Percentiles rank a stretch among this genome's conserved stretches.
Conservation (phyloP, 2,329 filamentous ascomycete genomes). For the Ilyonectria mors-panacis region DNA sequence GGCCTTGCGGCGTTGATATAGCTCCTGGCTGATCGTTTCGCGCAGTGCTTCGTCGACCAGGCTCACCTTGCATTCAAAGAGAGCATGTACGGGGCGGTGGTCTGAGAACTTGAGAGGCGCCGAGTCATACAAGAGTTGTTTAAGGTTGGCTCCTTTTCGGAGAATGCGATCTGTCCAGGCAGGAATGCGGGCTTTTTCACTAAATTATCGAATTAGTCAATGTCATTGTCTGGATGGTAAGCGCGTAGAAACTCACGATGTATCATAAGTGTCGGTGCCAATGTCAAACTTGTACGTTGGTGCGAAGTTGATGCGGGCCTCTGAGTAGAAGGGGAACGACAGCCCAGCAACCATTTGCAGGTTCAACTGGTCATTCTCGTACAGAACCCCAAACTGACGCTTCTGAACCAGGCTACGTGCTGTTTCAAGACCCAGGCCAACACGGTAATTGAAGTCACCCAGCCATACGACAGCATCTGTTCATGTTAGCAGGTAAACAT, state of each 20-base stretch:
- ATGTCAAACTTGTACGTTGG: conserved; percentile 98
- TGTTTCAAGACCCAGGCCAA: conserved; percentile 85
- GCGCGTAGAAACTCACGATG: conserved; percentile 72
- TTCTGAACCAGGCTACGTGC: conserved; percentile 82
- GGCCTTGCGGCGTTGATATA: conserved; percentile 79
- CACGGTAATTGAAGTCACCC: conserved; percentile 98
- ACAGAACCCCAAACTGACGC: conserved; percentile 82
- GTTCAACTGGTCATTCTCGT: conserved; percentile 96
- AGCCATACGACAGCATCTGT: conserved; percentile 88
- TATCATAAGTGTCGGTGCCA: conserved; percentile 90
- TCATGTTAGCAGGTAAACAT: conserved; percentile 39
- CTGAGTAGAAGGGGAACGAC: conserved; percentile 92
- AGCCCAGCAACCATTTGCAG: conserved; percentile 95
- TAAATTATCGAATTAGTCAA: conserved; percentile 51
- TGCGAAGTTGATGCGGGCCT: conserved; percentile 87
- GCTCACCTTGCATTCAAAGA: conserved; percentile 87
- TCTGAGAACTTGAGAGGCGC: conserved; percentile 92
- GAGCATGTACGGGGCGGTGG: conserved; percentile 94
- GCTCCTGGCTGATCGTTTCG: conserved; percentile 78
- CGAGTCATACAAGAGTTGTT: conserved; percentile 85
- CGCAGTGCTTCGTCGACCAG: conserved; percentile 83
- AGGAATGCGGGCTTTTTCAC: conserved; percentile 93
- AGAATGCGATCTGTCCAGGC: conserved; percentile 98
- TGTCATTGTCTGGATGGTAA: background rate
- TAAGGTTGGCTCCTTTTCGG: conserved; percentile 86